Percentiles rank a stretch among this genome's conserved stretches.
Evolutionary conservation across 2,329 filamentous ascomycete species (phyloP).

Genomic region (Arthrobotrys sinensis): DNA sequence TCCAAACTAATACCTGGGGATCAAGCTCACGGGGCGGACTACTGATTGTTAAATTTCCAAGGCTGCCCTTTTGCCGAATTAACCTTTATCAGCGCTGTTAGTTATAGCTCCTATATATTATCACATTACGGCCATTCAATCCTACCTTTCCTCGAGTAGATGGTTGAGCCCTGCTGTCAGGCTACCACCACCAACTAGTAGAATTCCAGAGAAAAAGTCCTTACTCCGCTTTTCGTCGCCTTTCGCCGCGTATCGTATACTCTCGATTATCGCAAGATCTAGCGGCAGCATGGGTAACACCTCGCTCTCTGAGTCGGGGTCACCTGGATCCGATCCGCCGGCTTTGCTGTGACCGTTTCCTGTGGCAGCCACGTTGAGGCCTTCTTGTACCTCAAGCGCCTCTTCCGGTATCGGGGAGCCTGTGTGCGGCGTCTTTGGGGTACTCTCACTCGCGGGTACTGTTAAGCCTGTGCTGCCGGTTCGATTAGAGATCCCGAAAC

Average conservation of each 20-base stretch:
- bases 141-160: constrained; percentile 87
- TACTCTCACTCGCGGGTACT: constrained; percentile 72
- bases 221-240: constrained; percentile 93
- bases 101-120: constrained; percentile 70
- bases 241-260: constrained; percentile 87
- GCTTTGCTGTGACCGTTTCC: constrained; percentile 61
- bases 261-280: constrained; percentile 89
- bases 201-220: constrained; percentile 89
- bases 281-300: constrained; percentile 83
- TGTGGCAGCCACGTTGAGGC: constrained; percentile 71
- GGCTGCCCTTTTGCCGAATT: constrained; percentile 70
- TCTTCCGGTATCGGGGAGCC: constrained; percentile 89
- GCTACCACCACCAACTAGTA: constrained; percentile 88
- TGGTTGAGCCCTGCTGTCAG: constrained; percentile 85
- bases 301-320: constrained; percentile 75
- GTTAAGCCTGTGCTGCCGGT: constrained; percentile 68
- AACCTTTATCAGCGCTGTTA: constrained; percentile 64
- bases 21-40: constrained; percentile 91
- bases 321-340: constrained; percentile 48
- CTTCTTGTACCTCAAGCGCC: constrained; percentile 73
- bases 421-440: constrained; percentile 86
- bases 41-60: constrained; percentile 78
- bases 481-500: neutral
- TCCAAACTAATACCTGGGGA: constrained; percentile 97
- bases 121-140: constrained; percentile 66